Evolutionary conservation across 2,329 filamentous ascomycete genomes (phyloP).

Genomic region (Phialocephala subalpina): DNA sequence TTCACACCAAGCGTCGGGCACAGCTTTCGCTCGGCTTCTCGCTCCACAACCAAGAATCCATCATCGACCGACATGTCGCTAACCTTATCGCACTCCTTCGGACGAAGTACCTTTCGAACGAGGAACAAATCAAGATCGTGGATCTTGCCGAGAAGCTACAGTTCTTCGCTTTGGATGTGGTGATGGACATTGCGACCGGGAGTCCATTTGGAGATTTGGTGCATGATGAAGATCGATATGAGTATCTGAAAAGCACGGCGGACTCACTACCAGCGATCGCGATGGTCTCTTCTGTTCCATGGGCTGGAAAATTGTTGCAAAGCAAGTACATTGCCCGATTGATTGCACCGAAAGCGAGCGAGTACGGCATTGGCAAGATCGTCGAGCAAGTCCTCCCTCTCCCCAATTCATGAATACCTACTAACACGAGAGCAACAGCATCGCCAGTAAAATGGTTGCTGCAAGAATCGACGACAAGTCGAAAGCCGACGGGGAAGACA

Average conservation of each 20-base stretch:
- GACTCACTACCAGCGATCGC: not conserved
- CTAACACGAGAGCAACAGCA: not conserved
- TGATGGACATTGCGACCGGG: conserved; percentile 7
- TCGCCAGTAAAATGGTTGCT: not conserved
- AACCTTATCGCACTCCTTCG: conserved; percentile 11
- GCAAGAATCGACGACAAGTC: not conserved
- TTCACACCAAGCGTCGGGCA: conserved; percentile 51
- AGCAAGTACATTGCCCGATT: not conserved
- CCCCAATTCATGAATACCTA: not conserved
- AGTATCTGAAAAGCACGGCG: not conserved
- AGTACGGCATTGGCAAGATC: not conserved
- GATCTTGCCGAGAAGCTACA: conserved; percentile 51
- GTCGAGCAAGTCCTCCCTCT: not conserved
- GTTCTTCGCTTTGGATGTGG: conserved; percentile 4
- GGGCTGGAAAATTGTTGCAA: not conserved
- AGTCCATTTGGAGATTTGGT: not conserved
- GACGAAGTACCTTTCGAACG: conserved; percentile 46
- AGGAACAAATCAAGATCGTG: conserved; percentile 46
- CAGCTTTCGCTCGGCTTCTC: conserved; percentile 63
- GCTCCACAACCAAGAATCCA: conserved; percentile 58
- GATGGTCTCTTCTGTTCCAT: not conserved
- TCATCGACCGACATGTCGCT: conserved; percentile 50
- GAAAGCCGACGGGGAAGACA: not conserved
- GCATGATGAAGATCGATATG: not conserved
- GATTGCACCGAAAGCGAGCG: not conserved